phyloP scores from a whole-genome alignment of 2,329 filamentous ascomycete species.

The Penicillium griseofulvum region DNA sequence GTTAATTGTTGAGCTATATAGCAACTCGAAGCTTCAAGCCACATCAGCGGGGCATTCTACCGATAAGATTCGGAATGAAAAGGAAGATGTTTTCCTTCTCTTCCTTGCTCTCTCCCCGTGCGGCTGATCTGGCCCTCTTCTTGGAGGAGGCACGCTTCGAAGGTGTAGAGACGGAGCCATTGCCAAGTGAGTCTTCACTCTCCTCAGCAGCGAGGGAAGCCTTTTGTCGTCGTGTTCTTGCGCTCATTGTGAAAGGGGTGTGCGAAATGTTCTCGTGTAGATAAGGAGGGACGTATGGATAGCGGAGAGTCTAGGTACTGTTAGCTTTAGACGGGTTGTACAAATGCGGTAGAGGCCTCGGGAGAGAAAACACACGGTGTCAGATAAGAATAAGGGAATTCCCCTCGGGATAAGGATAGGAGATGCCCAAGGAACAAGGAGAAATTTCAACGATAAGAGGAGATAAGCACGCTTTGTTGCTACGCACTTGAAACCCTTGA shows the following conservation, averaged over 20 bases:
- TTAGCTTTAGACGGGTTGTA: neutral
- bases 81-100: constrained; percentile 72
- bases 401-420: constrained; percentile 4
- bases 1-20: neutral
- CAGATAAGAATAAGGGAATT: constrained; percentile 3
- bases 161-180: constrained; percentile 32
- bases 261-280: neutral
- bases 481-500: neutral
- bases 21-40: neutral
- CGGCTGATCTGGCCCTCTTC: constrained; percentile 26
- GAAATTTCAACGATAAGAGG: neutral
- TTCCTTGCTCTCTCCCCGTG: constrained; percentile 50
- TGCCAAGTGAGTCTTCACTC: constrained; percentile 30
- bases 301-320: neutral
- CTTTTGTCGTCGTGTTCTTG: constrained; percentile 42
- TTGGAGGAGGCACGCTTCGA: constrained; percentile 28
- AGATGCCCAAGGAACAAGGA: neutral
- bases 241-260: constrained; percentile 31
- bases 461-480: neutral
- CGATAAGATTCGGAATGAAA: constrained; percentile 79
- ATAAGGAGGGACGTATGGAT: neutral
- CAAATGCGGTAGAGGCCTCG: neutral
- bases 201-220: constrained; percentile 34
- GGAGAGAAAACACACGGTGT: neutral
- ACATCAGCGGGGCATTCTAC: constrained; percentile 47